phyloP scores from a whole-genome alignment of 345 rosid species.

The Salix suchowensis region DNA sequence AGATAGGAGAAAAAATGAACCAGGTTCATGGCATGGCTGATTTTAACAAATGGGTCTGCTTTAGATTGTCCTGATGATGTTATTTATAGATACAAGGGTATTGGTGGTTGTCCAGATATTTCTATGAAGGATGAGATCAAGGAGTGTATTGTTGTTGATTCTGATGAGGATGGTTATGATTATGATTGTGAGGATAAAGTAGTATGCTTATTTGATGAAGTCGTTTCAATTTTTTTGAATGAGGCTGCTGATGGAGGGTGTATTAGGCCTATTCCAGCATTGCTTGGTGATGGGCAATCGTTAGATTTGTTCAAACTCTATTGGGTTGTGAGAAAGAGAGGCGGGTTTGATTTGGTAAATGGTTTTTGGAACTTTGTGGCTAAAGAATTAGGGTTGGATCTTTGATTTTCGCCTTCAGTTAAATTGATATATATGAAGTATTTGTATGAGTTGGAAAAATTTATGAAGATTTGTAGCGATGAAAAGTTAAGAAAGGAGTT shows the following conservation, averaged over 20 bases:
- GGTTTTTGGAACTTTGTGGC: constrained; percentile 55
- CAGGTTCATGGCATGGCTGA: constrained; percentile 52
- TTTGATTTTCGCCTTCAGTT: constrained; percentile 30
- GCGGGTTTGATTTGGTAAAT: constrained; percentile 52
- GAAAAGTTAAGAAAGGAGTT: constrained; percentile 23
- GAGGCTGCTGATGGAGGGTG: constrained; percentile 37
- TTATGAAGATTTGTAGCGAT: constrained; percentile 30
- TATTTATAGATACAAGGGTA: constrained; percentile 4
- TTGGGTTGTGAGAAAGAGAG: constrained; percentile 49
- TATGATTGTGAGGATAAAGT: constrained; percentile 28
- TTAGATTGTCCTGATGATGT: constrained; percentile 22
- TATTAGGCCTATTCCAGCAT: constrained; percentile 43
- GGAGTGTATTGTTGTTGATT: background rate
- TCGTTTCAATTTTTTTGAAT: constrained; percentile 40
- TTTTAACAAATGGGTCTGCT: constrained; percentile 32
- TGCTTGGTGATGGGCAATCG: constrained; percentile 43
- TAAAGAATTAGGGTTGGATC: constrained; percentile 46
- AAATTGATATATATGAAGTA: constrained; percentile 53
- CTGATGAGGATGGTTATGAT: constrained; percentile 22
- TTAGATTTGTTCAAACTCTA: constrained; percentile 66
- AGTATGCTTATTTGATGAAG: constrained; percentile 49
- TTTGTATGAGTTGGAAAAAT: constrained; percentile 48
- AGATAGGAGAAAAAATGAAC: background rate
- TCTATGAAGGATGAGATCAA: constrained; percentile 6
- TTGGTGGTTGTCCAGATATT: constrained; percentile 11